Percentiles rank a stretch among this genome's conserved stretches.
These are phyloP conservation scores for Pestalotiopsis sp. DNA, from an alignment of 2,329 filamentous ascomycete species.

Conservation along the genomic window DNA sequence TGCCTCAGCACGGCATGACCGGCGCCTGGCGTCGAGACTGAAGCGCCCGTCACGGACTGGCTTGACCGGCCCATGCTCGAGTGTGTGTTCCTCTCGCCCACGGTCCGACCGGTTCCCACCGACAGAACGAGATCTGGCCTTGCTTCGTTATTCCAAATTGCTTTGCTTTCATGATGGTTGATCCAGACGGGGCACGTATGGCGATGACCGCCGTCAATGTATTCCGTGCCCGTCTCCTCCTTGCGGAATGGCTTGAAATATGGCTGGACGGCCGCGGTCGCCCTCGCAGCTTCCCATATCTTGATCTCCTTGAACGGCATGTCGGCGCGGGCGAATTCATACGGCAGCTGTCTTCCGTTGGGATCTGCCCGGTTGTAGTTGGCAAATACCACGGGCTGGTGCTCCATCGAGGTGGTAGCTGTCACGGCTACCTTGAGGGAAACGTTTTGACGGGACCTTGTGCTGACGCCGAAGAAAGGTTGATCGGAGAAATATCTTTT, in stretches of 20 bases:
- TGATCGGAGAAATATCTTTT: slow-evolving; percentile 31
- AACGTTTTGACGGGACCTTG: slow-evolving; percentile 24
- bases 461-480: slow-evolving; percentile 31
- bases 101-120: slow-evolving; percentile 31
- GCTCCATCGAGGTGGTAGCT: slow-evolving; percentile 24
- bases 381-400: slow-evolving; percentile 32
- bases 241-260: slow-evolving; percentile 34
- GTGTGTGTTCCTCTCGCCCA: slow-evolving; percentile 26
- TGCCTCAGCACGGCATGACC: slow-evolving; percentile 29
- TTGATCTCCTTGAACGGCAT: slow-evolving; percentile 30
- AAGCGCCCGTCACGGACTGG: slow-evolving; percentile 22
- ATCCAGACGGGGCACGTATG: slow-evolving; percentile 29
- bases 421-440: slow-evolving; percentile 33
- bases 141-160: slow-evolving; percentile 30
- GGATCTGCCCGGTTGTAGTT: slow-evolving; percentile 35
- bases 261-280: slow-evolving; percentile 32
- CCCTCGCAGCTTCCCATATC: slow-evolving; percentile 35
- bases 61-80: slow-evolving; percentile 18
- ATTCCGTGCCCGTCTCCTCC: slow-evolving; percentile 26
- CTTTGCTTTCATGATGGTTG: slow-evolving; percentile 30
- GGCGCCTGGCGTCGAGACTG: neutral
- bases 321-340: slow-evolving; percentile 31
- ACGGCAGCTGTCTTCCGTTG: slow-evolving; percentile 24
- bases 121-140: slow-evolving; percentile 33
- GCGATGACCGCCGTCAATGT: slow-evolving; percentile 23